These are phyloP conservation scores for Neophaeococcomyces mojaviensis DNA, from an alignment of 2,329 filamentous ascomycete genomes.

Conservation along the genomic window DNA sequence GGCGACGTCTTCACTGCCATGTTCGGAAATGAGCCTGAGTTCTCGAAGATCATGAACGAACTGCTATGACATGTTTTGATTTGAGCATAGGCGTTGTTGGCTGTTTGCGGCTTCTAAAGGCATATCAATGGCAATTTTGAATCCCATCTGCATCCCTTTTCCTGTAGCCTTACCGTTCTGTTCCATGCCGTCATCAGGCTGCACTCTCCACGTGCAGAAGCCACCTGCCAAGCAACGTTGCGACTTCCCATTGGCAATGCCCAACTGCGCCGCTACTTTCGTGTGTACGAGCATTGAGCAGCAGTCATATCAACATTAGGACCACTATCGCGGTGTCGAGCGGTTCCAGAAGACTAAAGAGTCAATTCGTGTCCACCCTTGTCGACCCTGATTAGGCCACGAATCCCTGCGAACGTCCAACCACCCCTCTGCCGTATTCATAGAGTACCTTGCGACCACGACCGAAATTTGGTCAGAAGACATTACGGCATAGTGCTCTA, in stretches of 20 bases:
- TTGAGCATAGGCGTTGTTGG: not conserved
- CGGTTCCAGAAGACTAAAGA: not conserved
- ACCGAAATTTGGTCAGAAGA: not conserved
- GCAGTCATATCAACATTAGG: no score
- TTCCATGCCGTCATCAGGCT: no score
- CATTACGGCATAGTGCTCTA: not conserved
- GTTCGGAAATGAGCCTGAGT: slow-evolving; percentile 51
- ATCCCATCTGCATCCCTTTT: no score
- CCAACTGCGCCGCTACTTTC: not conserved
- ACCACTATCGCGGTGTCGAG: no score
- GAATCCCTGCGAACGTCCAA: not conserved
- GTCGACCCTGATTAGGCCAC: not conserved
- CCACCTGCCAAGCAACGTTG: not conserved
- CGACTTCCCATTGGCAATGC: not conserved
- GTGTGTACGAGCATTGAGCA: no score
- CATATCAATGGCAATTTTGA: no score
- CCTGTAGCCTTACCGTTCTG: no score
- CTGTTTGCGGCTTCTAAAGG: no score
- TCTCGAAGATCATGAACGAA: slow-evolving; percentile 52
- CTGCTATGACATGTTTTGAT: slow-evolving; percentile 38
- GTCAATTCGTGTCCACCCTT: not conserved
- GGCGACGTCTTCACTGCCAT: slow-evolving; percentile 37
- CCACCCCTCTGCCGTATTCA: not conserved
- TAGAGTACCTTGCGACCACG: not conserved
- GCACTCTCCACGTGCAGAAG: not conserved